Base-by-base conservation (phyloP, 768 basidiomycete species). In the Fomitopsis pulvina region DNA sequence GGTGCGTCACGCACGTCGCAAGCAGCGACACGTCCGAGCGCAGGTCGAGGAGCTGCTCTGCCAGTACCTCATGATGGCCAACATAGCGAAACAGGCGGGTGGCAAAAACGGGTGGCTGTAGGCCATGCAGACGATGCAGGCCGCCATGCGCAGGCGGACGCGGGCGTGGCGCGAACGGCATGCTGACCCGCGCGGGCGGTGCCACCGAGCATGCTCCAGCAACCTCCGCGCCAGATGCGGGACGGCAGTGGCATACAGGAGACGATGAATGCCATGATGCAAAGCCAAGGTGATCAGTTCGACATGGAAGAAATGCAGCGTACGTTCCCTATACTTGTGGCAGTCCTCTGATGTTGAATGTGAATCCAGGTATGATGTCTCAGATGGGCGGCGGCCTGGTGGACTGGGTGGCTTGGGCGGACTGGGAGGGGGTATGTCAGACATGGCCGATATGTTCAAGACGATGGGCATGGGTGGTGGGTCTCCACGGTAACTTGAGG, bases 211-310 rank as follows among this genome's bases (percentile, higher is more conserved):
- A 88, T 95, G 86, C 68, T 97, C 54, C 89, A 92, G 62, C 87
- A 98, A 63, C 85, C 97, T 83, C 92, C 89, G 62, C 74, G 82
- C 45, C 85, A 89, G 61, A 71, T 89, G 63, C 74, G 85, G 50
- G 68, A 83, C 48, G 89, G 88, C 8, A 89, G 92, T 20, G 91
- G 91, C 40, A 87, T 96, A 82, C 89, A 93, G 65, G 92, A 95
- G 60, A 95, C 95, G 92, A 92, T 95, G 92, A 89, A 87, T 64
- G 85, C 87, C 24, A 93, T 97, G 90, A 93, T 96, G 88, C 91
- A 92, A 59, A 89, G 92, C 9, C 84, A 89, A 58, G 90, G 89
- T 10, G 93, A 93, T 60, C 83, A 92, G 62, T 72, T 85, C 46
- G 92, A 93, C 61, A 88, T 95, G 87, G 87, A 90, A 52, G 92